Percentiles rank a stretch among this genome's conserved stretches.
phyloP scores from a whole-genome alignment of 2,329 filamentous ascomycete species.

The Simplicillium aogashimaense region DNA sequence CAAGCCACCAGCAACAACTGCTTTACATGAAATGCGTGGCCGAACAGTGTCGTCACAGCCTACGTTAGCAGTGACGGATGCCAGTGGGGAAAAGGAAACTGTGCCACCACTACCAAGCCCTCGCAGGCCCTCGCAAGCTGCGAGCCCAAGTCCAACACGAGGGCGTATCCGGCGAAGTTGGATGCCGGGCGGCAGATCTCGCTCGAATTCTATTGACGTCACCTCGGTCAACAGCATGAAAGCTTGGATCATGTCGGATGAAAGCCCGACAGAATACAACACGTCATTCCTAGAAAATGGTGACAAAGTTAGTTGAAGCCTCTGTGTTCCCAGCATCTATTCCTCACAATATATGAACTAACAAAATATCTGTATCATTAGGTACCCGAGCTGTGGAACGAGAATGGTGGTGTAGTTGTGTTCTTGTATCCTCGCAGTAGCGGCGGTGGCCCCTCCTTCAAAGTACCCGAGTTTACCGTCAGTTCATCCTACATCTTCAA shows the following conservation, averaged over 20 bases:
- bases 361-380: constrained; percentile 19
- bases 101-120: constrained; percentile 3
- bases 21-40: constrained; percentile 26
- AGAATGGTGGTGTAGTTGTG: constrained; percentile 45
- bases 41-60: constrained; percentile 39
- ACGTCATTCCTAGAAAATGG: constrained; percentile 37
- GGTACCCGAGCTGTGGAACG: constrained; percentile 59
- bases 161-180: constrained; percentile 42
- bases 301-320: constrained; percentile 36
- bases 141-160: constrained; percentile 33
- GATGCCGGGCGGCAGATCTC: constrained; percentile 40
- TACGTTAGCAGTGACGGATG: constrained; percentile 12
- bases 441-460: constrained; percentile 48
- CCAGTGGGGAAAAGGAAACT: constrained; percentile 1
- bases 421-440: constrained; percentile 44
- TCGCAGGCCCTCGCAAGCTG: constrained; percentile 12
- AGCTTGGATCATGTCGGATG: constrained; percentile 48
- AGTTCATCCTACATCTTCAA: constrained; percentile 44
- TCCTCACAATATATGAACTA: constrained; percentile 7
- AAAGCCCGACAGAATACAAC: constrained; percentile 46
- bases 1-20: constrained; percentile 17
- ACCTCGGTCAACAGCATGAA: constrained; percentile 13
- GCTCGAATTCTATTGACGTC: constrained; percentile 35
- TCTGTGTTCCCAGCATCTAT: constrained; percentile 4
- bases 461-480: constrained; percentile 43